These are phyloP conservation scores for Metschnikowia peoriensis DNA, from an alignment of 805 yeast genomes.

Conservation along the genomic window DNA sequence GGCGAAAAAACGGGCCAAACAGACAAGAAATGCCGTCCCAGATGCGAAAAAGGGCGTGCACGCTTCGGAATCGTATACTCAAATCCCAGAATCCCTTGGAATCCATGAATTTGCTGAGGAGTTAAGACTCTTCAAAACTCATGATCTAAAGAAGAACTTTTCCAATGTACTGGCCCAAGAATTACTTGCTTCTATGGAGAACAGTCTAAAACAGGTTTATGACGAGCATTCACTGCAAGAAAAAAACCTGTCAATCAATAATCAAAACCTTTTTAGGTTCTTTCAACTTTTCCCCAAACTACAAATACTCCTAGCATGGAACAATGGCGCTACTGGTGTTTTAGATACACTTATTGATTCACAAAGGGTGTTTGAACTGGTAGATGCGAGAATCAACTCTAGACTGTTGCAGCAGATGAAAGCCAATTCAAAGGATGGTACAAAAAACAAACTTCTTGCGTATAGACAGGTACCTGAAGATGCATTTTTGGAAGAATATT, in stretches of 20 bases:
- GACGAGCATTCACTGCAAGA: background rate
- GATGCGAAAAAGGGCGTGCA: background rate
- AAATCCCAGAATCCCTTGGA: conserved; percentile 15
- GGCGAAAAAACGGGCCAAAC: conserved; percentile 6
- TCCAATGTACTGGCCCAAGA: conserved; percentile 3
- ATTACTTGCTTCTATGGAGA: conserved; percentile 8
- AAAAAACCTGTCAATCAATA: background rate
- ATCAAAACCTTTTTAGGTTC: conserved; percentile 5
- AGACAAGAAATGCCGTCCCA: background rate
- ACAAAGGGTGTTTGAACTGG: conserved; percentile 28
- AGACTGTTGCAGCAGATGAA: background rate
- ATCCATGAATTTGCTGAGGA: conserved; percentile 12
- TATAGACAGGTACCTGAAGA: conserved; percentile 35
- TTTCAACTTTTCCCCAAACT: conserved; percentile 8
- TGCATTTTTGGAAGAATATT: conserved; percentile 32
- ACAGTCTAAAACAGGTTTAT: conserved; percentile 2
- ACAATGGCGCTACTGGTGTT: conserved; percentile 58
- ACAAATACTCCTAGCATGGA: conserved; percentile 21
- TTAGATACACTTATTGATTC: conserved; percentile 57
- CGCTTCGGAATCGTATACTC: conserved; percentile 10
- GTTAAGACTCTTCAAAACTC: conserved; percentile 6
- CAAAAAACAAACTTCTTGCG: background rate
- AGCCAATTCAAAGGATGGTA: background rate
- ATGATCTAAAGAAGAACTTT: conserved; percentile 7
- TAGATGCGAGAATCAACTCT: conserved; percentile 14